Base-by-base conservation (phyloP, 2,329 filamentous ascomycete species). In the Colletotrichum viniferum region DNA sequence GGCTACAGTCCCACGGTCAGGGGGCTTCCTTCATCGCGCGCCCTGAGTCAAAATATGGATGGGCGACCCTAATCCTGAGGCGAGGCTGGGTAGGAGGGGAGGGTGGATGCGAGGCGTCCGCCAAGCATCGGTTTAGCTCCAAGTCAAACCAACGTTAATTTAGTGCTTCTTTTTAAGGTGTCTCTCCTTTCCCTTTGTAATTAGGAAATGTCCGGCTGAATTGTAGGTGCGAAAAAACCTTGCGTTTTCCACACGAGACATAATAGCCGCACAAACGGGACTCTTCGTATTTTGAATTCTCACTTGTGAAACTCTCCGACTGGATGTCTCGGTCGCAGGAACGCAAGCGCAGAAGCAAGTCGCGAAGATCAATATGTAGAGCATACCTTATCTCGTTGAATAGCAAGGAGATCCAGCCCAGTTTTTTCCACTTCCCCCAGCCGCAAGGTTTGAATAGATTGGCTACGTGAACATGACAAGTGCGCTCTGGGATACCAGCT, bases 91-190 rank as follows among this genome's bases (percentile, higher is more conserved):
- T 18, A 24, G 7, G 52, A 12, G 52, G 12, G 34, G 13, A 36
- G 34, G 34, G 38, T 43, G 38, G 38, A 3, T 18, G 38, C 38
- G 38, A 43, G 38, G 38, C 38, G 38, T 43, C 38, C 55, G 67
- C 66, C 66, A 73, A 70, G 66, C 71, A 60, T 63, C 43, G 43
- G 43, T 30, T 32, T 70, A 48, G 60, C n/a, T 56, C 32, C 60
- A 70, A 71, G 67, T 43, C 61, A 58, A 74, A 60, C 60, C 71
- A 74, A 74, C 71, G 67, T 74, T 71, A 60, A 71, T 65, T 71
- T 71, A 74, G 67, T 74, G 32, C 71, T 74, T 65, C 34, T 65
- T 48, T 69, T 68, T 66, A 65, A 65, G 38, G 38, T 65, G n/a
- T 21, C n/a, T 30, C 26, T n/a, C 52, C 9, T 60, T 43, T 32